These are phyloP conservation scores for Dendrobium catenatum DNA, from an alignment of 106 monocot species.

Conservation along the genomic window DNA sequence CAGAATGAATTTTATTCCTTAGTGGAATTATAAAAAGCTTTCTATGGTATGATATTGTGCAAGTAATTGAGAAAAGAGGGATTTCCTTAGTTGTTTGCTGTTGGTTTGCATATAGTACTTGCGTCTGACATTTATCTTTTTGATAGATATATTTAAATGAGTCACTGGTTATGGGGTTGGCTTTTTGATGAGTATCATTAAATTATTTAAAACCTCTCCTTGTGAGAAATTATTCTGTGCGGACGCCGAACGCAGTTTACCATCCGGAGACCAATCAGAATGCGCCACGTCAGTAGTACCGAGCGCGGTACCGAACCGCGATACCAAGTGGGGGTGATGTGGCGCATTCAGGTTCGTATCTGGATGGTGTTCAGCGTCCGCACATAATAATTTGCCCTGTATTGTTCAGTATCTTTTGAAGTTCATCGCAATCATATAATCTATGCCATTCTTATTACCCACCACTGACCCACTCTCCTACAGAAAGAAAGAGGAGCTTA, in stretches of 20 bases:
- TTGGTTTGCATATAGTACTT: not conserved
- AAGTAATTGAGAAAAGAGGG: not conserved
- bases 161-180: too few species aligned
- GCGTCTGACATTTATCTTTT: not conserved
- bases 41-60: not conserved
- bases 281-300: too few species aligned
- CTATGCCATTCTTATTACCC: not conserved
- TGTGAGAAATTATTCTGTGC: too few species aligned
- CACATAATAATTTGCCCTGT: not conserved
- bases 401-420: not conserved
- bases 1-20: not conserved
- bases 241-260: too few species aligned
- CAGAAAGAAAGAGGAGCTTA: not conserved
- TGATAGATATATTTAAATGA: too few species aligned
- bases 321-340: too few species aligned
- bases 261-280: too few species aligned
- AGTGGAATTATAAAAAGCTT: not conserved
- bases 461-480: not conserved
- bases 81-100: not conserved
- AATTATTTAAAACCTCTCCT: not conserved
- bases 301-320: too few species aligned
- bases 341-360: too few species aligned
- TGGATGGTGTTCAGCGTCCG: too few species aligned
- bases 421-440: not conserved
- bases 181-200: not conserved